Conservation (phyloP, 139 green algal species). For the Pleodorina starrii region DNA sequence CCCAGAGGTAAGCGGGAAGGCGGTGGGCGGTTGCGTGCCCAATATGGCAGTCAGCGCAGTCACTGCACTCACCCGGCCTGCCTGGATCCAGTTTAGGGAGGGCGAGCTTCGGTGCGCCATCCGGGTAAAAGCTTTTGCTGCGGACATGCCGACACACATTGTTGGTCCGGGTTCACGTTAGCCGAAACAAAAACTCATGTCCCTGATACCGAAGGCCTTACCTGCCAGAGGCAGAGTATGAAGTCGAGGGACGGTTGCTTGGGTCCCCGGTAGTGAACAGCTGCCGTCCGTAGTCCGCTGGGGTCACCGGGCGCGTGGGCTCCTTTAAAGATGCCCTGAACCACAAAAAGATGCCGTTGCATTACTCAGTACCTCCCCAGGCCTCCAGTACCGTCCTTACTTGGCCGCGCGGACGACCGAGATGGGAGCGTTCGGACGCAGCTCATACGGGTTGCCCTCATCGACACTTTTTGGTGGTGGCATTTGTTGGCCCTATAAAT, state of each 20-base stretch:
- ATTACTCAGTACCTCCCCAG: no score
- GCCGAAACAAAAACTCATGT: background rate
- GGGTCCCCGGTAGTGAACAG: slow-evolving; percentile 53
- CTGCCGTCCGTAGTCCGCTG: slow-evolving; percentile 56
- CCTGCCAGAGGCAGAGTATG: slow-evolving; percentile 18
- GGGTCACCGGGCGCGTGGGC: slow-evolving; percentile 54
- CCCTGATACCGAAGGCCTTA: background rate
- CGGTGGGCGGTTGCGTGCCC: no score
- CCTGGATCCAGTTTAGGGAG: slow-evolving; percentile 49
- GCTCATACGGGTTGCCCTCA: slow-evolving; percentile 40
- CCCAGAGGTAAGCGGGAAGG: no score
- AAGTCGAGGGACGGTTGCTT: slow-evolving; percentile 53
- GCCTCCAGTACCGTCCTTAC: slow-evolving; percentile 34
- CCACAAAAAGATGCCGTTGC: background rate
- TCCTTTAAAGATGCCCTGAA: slow-evolving; percentile 60
- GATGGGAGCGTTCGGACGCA: slow-evolving; percentile 51
- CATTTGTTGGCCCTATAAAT: background rate
- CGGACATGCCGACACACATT: background rate
- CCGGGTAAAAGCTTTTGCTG: slow-evolving; percentile 55
- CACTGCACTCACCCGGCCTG: slow-evolving; percentile 28
- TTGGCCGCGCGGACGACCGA: slow-evolving; percentile 60
- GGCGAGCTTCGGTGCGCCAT: slow-evolving; percentile 49
- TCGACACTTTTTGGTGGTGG: slow-evolving; percentile 34
- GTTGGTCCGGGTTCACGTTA: background rate
- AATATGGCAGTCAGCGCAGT: no score